Evolutionary conservation across 176 grass and related monocot species (phyloP).

Genomic region (Avena insularis): DNA sequence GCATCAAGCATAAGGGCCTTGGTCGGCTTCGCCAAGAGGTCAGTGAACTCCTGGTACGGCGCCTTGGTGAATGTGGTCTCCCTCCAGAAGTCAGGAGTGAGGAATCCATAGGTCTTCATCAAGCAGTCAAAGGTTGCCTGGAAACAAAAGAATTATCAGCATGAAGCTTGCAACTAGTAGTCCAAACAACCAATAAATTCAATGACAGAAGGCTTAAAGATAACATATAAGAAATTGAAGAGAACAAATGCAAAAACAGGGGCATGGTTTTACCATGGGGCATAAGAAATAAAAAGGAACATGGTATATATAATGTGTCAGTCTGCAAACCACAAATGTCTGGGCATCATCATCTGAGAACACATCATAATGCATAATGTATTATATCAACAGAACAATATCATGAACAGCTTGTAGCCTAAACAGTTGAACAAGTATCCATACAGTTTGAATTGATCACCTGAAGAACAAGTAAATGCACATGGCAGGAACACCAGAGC

Average conservation of each 20-base stretch:
- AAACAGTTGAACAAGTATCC: no score
- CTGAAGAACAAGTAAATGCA: neutral
- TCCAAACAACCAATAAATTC: neutral
- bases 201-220: neutral
- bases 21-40: conserved; percentile 67
- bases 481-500: no score
- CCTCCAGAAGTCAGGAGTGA: conserved; percentile 85
- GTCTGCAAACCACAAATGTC: neutral
- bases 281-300: neutral
- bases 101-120: conserved; percentile 88
- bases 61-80: conserved; percentile 66
- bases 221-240: neutral
- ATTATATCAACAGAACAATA: neutral
- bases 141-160: neutral
- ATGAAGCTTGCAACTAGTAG: neutral
- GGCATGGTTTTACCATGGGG: neutral
- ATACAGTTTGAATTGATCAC: neutral
- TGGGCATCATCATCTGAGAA: neutral
- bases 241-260: neutral
- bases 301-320: neutral
- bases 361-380: neutral
- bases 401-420: neutral
- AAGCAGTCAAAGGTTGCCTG: conserved; percentile 90
- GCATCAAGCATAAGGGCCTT: conserved; percentile 60
- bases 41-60: conserved; percentile 74